A percentile compares a stretch with the other conserved stretches of the same genome.
Conservation (phyloP, 2,329 filamentous ascomycete genomes). For the Sporothrix phasma region DNA sequence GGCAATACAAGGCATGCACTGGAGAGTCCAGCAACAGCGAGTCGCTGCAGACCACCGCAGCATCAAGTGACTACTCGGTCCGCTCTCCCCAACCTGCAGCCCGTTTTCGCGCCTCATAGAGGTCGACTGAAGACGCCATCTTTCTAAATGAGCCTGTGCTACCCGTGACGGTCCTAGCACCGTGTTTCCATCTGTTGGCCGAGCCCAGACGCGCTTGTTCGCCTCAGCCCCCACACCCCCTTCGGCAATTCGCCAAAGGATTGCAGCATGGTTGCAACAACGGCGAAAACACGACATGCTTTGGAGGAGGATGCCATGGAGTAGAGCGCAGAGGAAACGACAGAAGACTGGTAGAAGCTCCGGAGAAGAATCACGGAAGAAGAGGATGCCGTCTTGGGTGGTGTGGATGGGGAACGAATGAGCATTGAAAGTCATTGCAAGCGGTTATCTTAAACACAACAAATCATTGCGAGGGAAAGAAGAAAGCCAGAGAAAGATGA, state of each 20-base stretch:
- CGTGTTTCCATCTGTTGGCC: background rate
- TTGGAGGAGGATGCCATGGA: background rate
- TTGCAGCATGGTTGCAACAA: background rate
- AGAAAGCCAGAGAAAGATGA: background rate
- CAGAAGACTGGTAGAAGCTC: background rate
- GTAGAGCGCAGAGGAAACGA: background rate
- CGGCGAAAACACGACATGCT: background rate
- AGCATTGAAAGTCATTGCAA: no score
- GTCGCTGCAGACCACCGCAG: background rate
- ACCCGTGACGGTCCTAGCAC: background rate
- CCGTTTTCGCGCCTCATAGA: no score
- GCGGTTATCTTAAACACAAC: no score
- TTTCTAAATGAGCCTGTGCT: background rate
- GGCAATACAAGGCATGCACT: no score
- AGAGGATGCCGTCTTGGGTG: constrained; percentile 2
- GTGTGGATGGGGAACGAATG: background rate
- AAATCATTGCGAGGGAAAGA: background rate
- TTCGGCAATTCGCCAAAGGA: constrained; percentile 2
- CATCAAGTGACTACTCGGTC: background rate
- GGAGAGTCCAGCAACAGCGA: background rate
- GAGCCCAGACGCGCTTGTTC: background rate
- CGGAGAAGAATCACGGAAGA: background rate
- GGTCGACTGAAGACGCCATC: no score
- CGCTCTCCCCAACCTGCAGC: no score
- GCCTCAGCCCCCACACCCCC: constrained; percentile 2